Evolutionary conservation across 106 monocot genomes (phyloP), one percentile per base, ranked within the genome.

Genomic region (Ottelia alismoides): DNA sequence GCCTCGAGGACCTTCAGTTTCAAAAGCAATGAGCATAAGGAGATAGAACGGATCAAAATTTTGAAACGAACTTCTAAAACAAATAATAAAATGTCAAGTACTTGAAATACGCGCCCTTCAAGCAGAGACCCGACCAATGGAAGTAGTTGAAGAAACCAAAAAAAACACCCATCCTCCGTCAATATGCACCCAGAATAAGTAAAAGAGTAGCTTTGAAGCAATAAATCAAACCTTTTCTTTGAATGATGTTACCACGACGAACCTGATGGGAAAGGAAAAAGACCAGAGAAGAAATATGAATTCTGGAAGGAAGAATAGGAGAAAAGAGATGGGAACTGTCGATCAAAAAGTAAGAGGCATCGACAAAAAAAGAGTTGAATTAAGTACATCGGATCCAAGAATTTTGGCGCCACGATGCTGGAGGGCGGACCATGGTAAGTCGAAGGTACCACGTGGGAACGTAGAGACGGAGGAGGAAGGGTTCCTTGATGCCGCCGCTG

Each of bases 91-190:
- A n/a, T 16, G 16, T 16, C 40, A 43, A 16, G 16, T 91, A 91
- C 90, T 84, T 91, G 77, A 60, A 75, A 91, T 25, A 72, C 63
- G 35, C 90, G 90, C 46, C 90, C 90, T 90, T 74, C 25, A 60
- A 25, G 59, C 40, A 16, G 16, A 43, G 40, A 6, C 40, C 40
- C 6, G 40, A 7, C 27, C 19, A 31, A 21, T 56, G 28, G 55
- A 50, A 29, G 16, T 22, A 18, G 32, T 48, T 31, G 30, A 66
- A 45, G 1, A 23, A 3, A 35, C 17, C 16, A 58, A 44, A 57
- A 17, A 5, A 53, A 56, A n/a, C 28, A 53, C 21, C 54, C 54
- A n/a, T 23, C 57, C 40, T 43, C 40, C 16, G 40, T 43, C 56
- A 55, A 64, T 44, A 25, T 57, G 31, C 62, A 63, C 22, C 56